These are phyloP conservation scores for Lizanozyma gosingica DNA, from an alignment of 1,139 yeast species.

Conservation along the genomic window DNA sequence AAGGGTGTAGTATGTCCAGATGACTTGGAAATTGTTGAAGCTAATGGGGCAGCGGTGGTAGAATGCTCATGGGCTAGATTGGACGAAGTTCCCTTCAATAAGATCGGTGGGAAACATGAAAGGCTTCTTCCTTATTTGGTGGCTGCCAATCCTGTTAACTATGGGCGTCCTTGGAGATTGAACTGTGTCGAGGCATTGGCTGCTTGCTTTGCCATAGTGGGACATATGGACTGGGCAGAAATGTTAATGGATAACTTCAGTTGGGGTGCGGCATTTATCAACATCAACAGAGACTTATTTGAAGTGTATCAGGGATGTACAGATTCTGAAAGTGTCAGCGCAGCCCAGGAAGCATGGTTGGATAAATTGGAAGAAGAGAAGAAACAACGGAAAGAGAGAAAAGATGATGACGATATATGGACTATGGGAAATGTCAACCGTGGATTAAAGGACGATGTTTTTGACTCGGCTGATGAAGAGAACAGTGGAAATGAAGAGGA, in stretches of 20 bases:
- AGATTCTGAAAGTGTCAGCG: conserved; percentile 64
- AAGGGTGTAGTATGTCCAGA: conserved; percentile 85
- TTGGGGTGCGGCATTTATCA: conserved; percentile 86
- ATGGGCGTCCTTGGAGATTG: conserved; percentile 92
- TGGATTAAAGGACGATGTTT: conserved; percentile 9
- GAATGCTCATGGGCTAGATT: conserved; percentile 98
- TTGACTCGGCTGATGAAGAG: conserved; percentile 7
- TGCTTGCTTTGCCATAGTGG: conserved; percentile 93
- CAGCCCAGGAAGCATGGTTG: conserved; percentile 74
- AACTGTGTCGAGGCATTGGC: conserved; percentile 98
- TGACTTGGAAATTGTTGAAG: conserved; percentile 70
- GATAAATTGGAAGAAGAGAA: conserved; percentile 60
- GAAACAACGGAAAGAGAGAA: conserved; percentile 44
- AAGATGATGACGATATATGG: conserved; percentile 29
- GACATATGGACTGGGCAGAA: conserved; percentile 84
- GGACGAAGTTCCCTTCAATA: conserved; percentile 88
- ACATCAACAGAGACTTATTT: conserved; percentile 71
- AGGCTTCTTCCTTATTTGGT: conserved; percentile 83
- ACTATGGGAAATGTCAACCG: conserved; percentile 39
- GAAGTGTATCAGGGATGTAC: conserved; percentile 71
- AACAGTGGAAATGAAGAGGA: conserved; percentile 8
- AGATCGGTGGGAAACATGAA: conserved; percentile 88
- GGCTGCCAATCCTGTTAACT: conserved; percentile 95
- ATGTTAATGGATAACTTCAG: conserved; percentile 69
- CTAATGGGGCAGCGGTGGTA: conserved; percentile 87